Evolutionary conservation across 306 rosid species (phyloP).

Genomic region (Acacia confusa): DNA sequence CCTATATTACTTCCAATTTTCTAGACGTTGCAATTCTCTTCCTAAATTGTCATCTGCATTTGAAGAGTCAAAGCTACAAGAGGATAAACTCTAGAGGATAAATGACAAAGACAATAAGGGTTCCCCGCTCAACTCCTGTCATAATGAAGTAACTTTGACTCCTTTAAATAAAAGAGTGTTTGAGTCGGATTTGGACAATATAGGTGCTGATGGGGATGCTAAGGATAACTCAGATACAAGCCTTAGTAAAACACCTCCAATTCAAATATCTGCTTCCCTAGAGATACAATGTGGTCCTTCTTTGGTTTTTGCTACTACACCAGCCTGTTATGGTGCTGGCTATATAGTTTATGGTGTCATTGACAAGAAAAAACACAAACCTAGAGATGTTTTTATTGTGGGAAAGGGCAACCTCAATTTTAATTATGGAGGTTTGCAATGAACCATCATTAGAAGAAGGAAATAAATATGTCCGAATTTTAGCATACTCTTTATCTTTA

Average conservation of each 20-base stretch:
- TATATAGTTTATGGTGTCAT: slow-evolving; percentile 72
- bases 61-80: slow-evolving; percentile 36
- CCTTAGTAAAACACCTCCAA: slow-evolving; percentile 63
- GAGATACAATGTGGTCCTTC: slow-evolving; percentile 68
- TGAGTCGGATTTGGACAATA: slow-evolving; percentile 33
- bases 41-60: slow-evolving; percentile 36
- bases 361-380: slow-evolving; percentile 84
- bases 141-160: slow-evolving; percentile 38
- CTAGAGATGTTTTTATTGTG: slow-evolving; percentile 70
- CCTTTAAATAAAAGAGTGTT: slow-evolving; percentile 48
- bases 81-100: slow-evolving; percentile 28
- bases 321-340: slow-evolving; percentile 81
- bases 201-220: slow-evolving; percentile 26
- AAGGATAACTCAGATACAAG: slow-evolving; percentile 43
- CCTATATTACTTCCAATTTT: no score
- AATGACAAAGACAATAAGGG: slow-evolving; percentile 33
- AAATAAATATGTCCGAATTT: no score
- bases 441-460: no score
- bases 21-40: slow-evolving; percentile 27
- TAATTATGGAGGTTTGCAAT: slow-evolving; percentile 39
- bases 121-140: slow-evolving; percentile 29
- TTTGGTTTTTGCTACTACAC: slow-evolving; percentile 46
- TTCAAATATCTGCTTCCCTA: slow-evolving; percentile 74
- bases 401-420: slow-evolving; percentile 45
- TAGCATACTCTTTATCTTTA: no score